phyloP scores from a whole-genome alignment of 176 grass and related monocot genomes.

The Ensete ventricosum region DNA sequence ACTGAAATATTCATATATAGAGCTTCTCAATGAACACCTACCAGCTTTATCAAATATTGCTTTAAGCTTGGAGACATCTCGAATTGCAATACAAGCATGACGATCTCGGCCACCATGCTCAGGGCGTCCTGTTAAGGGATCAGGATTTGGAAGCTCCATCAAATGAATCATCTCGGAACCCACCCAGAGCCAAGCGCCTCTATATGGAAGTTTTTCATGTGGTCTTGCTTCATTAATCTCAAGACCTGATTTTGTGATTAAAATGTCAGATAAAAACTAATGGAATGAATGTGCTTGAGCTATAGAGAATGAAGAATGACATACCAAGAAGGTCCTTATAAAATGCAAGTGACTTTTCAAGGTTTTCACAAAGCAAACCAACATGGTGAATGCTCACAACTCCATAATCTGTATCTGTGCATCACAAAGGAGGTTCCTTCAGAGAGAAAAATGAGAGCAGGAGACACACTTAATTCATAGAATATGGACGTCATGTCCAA shows the following conservation, averaged over 20 bases:
- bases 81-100: slow-evolving; percentile 85
- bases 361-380: slow-evolving; percentile 37
- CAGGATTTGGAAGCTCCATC: slow-evolving; percentile 83
- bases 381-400: slow-evolving; percentile 95
- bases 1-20: not conserved
- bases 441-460: not conserved
- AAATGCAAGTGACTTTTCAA: slow-evolving; percentile 82
- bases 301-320: too few species aligned
- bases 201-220: slow-evolving; percentile 81
- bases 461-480: not conserved
- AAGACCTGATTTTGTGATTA: slow-evolving; percentile 43
- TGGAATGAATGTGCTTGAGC: not conserved
- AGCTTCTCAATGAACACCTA: slow-evolving; percentile 23
- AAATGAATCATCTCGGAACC: slow-evolving; percentile 88
- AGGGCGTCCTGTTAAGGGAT: slow-evolving; percentile 78
- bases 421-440: slow-evolving; percentile 7
- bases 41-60: slow-evolving; percentile 81
- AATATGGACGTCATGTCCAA: not conserved
- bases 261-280: not conserved
- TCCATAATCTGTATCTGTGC: slow-evolving; percentile 64
- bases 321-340: slow-evolving; percentile 17
- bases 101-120: slow-evolving; percentile 92
- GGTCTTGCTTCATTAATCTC: slow-evolving; percentile 78
- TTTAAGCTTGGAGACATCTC: slow-evolving; percentile 77
- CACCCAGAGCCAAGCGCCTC: slow-evolving; percentile 91